Percentiles rank a stretch among this genome's conserved stretches.
Evolutionary conservation across 495 filamentous ascomycete species (phyloP).

Genomic region (Hypoxylon perforatum): DNA sequence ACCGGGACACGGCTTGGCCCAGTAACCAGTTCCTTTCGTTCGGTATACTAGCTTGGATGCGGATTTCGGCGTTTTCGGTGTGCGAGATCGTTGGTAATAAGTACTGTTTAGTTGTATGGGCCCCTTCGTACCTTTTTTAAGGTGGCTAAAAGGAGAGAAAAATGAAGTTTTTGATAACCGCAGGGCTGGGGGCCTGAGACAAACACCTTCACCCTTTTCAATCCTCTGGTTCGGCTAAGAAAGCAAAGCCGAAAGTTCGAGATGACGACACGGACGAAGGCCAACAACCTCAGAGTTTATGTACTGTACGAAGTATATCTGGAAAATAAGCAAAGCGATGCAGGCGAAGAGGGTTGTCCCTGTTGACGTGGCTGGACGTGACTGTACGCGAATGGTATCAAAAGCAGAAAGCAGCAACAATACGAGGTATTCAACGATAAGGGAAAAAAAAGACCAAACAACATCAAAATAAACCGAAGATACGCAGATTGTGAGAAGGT

Average conservation of each 20-base stretch:
- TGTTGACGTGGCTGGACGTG: slow-evolving; percentile 32
- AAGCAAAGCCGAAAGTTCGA: slow-evolving; percentile 35
- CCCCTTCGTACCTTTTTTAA: slow-evolving; percentile 24
- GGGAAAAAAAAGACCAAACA: not conserved
- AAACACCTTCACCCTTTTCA: slow-evolving; percentile 22
- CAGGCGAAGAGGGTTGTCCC: slow-evolving; percentile 18
- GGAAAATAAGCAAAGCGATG: slow-evolving; percentile 28
- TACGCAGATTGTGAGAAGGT: slow-evolving; percentile 5
- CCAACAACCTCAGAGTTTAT: slow-evolving; percentile 29
- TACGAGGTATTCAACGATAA: slow-evolving; percentile 12
- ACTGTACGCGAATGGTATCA: slow-evolving; percentile 29
- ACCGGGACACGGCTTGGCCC: slow-evolving; percentile 5
- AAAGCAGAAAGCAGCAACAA: slow-evolving; percentile 25
- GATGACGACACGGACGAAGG: slow-evolving; percentile 36
- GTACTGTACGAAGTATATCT: slow-evolving; percentile 39
- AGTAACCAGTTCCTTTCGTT: slow-evolving; percentile 9
- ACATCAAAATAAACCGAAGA: slow-evolving; percentile 15
- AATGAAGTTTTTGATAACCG: slow-evolving; percentile 9
- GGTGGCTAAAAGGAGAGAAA: slow-evolving; percentile 24
- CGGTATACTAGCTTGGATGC: not conserved
- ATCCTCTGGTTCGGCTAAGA: slow-evolving; percentile 12
- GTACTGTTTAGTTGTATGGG: not conserved
- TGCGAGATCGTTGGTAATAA: slow-evolving; percentile 18
- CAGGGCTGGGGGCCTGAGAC: slow-evolving; percentile 35
- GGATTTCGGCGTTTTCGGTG: not conserved